Evolutionary conservation across 768 basidiomycete species (phyloP).

Genomic region (Russula sp.): DNA sequence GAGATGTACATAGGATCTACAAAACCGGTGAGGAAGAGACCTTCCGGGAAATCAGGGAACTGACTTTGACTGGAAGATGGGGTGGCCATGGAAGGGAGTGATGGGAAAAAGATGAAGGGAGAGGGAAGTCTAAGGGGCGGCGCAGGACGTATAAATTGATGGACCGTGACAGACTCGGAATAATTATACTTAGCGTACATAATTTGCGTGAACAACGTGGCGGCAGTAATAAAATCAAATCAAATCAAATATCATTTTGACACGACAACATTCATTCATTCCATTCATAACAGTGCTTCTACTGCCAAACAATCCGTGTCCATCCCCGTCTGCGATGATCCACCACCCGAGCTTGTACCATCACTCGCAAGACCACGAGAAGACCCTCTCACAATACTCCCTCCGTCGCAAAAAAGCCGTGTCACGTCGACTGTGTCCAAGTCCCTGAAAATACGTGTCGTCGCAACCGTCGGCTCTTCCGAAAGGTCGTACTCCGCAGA

Average conservation of each 20-base stretch:
- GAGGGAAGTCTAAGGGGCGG: not conserved
- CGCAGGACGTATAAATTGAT: not conserved
- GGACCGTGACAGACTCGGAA: too few relatives aligned
- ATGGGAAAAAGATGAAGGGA: not conserved
- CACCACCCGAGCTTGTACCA: not conserved
- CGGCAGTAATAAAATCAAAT: too few relatives aligned
- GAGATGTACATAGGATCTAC: slow-evolving; percentile 74
- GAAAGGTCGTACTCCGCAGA: slow-evolving; percentile 9
- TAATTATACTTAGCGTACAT: too few relatives aligned
- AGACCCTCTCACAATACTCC: not conserved
- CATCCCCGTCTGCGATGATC: not conserved
- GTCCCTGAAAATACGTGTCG: not conserved
- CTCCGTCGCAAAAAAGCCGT: not conserved
- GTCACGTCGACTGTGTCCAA: slow-evolving; percentile 3
- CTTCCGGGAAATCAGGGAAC: not conserved
- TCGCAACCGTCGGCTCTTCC: slow-evolving; percentile 3
- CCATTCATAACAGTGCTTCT: slow-evolving; percentile 7
- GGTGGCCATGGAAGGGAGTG: slow-evolving; percentile 7
- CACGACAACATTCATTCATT: not conserved
- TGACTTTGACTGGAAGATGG: not conserved
- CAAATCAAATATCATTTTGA: too few relatives aligned
- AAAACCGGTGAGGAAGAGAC: not conserved
- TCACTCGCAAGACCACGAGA: not conserved
- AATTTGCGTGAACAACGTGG: too few relatives aligned
- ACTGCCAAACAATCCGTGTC: slow-evolving; percentile 3